A percentile compares a stretch with the other conserved stretches of the same genome.
These are phyloP conservation scores for Glebionis coronaria DNA, from an alignment of 129 eudicot species.

Conservation along the genomic window DNA sequence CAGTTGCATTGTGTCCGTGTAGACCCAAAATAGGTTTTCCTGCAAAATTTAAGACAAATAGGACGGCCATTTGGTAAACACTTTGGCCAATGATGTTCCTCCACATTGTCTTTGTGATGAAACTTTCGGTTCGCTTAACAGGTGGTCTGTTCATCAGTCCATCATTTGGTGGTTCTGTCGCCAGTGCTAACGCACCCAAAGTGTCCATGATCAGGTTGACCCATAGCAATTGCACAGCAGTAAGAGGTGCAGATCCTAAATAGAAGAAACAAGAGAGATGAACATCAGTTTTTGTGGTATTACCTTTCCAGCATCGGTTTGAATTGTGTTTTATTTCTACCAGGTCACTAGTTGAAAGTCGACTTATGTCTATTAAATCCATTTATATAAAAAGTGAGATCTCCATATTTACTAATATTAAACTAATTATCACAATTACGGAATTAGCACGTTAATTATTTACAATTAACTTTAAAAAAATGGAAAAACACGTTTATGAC, in stretches of 20 bases:
- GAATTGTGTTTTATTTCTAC: too few relatives aligned
- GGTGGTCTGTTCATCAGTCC: constrained; percentile 15
- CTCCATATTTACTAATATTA: too few relatives aligned
- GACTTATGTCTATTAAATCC: too few relatives aligned
- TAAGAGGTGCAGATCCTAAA: constrained; percentile 14
- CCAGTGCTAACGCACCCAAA: constrained; percentile 17
- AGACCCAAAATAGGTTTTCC: constrained; percentile 11
- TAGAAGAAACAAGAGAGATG: neutral
- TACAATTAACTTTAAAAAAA: too few relatives aligned
- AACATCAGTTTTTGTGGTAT: too few relatives aligned
- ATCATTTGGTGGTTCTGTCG: constrained; percentile 17
- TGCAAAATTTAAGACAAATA: constrained; percentile 6
- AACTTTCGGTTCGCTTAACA: constrained; percentile 10
- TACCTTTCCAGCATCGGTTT: too few relatives aligned
- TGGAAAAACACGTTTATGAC: too few relatives aligned
- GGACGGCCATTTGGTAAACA: constrained; percentile 22
- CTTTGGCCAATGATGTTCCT: constrained; percentile 20
- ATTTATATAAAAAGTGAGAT: too few relatives aligned
- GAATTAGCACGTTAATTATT: neutral
- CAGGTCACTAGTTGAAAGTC: too few relatives aligned
- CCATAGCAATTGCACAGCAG: constrained; percentile 20
- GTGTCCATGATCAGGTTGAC: constrained; percentile 23
- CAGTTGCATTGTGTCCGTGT: constrained; percentile 14
- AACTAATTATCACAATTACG: too few relatives aligned
- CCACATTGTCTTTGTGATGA: constrained; percentile 18